Base-by-base conservation (phyloP, 805 yeast genomes). In the Metschnikowia gelsemii region DNA sequence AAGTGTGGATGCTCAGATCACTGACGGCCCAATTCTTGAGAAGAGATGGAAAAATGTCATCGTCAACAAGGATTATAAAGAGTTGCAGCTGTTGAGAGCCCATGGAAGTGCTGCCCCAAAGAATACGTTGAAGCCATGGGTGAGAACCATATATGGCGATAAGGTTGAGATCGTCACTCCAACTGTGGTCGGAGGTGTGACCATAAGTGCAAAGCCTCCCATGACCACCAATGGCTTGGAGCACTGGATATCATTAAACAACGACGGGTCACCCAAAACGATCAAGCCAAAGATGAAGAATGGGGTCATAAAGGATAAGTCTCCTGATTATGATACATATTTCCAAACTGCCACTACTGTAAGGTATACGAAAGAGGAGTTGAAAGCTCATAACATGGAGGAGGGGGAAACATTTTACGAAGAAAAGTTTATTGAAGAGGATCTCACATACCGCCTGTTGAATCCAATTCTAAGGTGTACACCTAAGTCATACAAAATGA, bases 381-480 rank as follows among this genome's bases (percentile, higher is more conserved):
- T 84, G 56, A 73, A 82, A 54, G 91, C 89, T 1, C 87, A 84
- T 49, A 84, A 84, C 56, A 74, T 85, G 82, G 77, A 68, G 17
- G 80, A 78, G 1, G 82, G 71, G 49, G 84, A 80, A 20, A 56
- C 66, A 1, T 76, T 73, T 53, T 75, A 69, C 42, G 87, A 87
- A 51, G 79, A 76, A 31, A 55, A 62, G 16, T 73, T 59, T 53
- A 57, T 76, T 17, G 81, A 78, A 4, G 96, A 87, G 61, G 95
- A 86, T 60, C 72, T 73, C n/a, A 79, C 86, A 0, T 83, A 86
- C 55, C 82, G 79, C 20, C 65, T 74, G 14, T 68, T 88, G 58
- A 85, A 82, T 56, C 96, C 96, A 0, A 61, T 88, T 35, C 75
- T 87, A 56, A 75, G 96, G 64, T 88, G 96, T 65, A 85, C 89